phyloP scores from a whole-genome alignment of 2,329 filamentous ascomycete species.

The Simplicillium aogashimaense region DNA sequence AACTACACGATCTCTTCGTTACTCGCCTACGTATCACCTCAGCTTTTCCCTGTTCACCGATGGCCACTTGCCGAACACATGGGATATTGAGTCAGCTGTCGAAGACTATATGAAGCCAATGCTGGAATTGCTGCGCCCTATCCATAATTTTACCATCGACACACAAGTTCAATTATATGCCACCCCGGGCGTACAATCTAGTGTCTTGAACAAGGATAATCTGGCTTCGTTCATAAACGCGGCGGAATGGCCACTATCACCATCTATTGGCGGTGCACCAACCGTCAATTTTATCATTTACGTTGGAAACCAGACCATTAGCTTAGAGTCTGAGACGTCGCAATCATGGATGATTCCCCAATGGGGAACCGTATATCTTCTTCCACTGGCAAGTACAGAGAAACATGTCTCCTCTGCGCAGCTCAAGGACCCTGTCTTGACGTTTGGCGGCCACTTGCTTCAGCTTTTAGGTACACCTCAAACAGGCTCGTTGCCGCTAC shows the following conservation, averaged over 20 bases:
- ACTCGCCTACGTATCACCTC: constrained; percentile 87
- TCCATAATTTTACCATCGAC: constrained; percentile 93
- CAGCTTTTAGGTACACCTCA: constrained; percentile 79
- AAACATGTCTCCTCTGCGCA: constrained; percentile 50
- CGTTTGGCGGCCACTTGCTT: constrained; percentile 83
- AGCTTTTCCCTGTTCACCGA: constrained; percentile 93
- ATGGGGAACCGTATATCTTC: constrained; percentile 68
- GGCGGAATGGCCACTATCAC: constrained; percentile 92
- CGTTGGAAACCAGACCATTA: constrained; percentile 68
- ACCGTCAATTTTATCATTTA: constrained; percentile 96
- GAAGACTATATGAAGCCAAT: constrained; percentile 74
- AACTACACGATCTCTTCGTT: constrained; percentile 78
- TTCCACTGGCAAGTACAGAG: constrained; percentile 35
- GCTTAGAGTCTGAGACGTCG: constrained; percentile 34
- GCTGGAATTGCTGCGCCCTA: constrained; percentile 65
- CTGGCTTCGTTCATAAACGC: constrained; percentile 94
- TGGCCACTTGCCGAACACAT: constrained; percentile 66
- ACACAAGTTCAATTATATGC: constrained; percentile 95
- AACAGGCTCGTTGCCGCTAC: constrained; percentile 73
- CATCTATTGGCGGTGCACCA: constrained; percentile 84
- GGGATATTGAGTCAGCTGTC: constrained; percentile 81
- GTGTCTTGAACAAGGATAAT: constrained; percentile 71
- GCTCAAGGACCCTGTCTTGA: constrained; percentile 73
- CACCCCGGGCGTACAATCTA: constrained; percentile 49
- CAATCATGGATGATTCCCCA: constrained; percentile 87